These are phyloP conservation scores for Peronospora belbahrii DNA, from an alignment of 352 stramenopile species.

Conservation along the genomic window DNA sequence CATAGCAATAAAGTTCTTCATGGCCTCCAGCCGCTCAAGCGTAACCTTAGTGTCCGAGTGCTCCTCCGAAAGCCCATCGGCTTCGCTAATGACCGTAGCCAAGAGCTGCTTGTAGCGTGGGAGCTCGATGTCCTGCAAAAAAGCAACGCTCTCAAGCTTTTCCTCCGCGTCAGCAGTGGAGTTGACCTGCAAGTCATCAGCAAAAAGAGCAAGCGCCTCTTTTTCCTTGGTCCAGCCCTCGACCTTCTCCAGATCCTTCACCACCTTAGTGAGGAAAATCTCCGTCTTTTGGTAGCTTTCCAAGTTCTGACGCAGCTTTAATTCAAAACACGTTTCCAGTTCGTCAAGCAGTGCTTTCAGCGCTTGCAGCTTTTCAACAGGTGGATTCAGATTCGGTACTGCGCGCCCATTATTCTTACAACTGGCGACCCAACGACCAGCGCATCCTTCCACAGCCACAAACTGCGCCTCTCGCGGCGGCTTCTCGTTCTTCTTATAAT, in stretches of 20 bases:
- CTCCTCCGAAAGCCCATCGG: slow-evolving; percentile 57
- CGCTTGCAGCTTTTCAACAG: slow-evolving; percentile 75
- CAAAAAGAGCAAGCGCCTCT: slow-evolving; percentile 59
- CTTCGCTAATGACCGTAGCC: slow-evolving; percentile 52
- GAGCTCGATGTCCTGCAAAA: slow-evolving; percentile 77
- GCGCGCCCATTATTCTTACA: slow-evolving; percentile 85
- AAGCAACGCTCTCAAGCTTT: slow-evolving; percentile 76
- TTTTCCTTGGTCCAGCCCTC: slow-evolving; percentile 79
- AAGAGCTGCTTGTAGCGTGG: slow-evolving; percentile 79
- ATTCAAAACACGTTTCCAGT: slow-evolving; percentile 61
- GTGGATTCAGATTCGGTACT: slow-evolving; percentile 56
- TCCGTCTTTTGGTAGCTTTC: slow-evolving; percentile 81
- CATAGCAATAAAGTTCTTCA: slow-evolving; percentile 68
- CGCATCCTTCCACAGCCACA: slow-evolving; percentile 69
- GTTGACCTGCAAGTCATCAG: slow-evolving; percentile 43
- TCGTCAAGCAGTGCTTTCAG: slow-evolving; percentile 61
- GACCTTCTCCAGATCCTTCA: slow-evolving; percentile 83
- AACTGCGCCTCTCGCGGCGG: slow-evolving; percentile 74
- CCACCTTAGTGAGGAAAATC: slow-evolving; percentile 70
- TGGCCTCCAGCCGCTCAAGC: slow-evolving; percentile 60
- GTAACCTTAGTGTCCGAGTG: slow-evolving; percentile 61
- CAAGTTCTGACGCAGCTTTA: slow-evolving; percentile 64
- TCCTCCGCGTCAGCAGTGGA: slow-evolving; percentile 68
- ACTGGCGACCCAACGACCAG: slow-evolving; percentile 73
- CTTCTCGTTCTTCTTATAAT: slow-evolving; percentile 87